Evolutionary conservation across 768 basidiomycete genomes (phyloP).

Genomic region (Tricholoma hemisulphureum): DNA sequence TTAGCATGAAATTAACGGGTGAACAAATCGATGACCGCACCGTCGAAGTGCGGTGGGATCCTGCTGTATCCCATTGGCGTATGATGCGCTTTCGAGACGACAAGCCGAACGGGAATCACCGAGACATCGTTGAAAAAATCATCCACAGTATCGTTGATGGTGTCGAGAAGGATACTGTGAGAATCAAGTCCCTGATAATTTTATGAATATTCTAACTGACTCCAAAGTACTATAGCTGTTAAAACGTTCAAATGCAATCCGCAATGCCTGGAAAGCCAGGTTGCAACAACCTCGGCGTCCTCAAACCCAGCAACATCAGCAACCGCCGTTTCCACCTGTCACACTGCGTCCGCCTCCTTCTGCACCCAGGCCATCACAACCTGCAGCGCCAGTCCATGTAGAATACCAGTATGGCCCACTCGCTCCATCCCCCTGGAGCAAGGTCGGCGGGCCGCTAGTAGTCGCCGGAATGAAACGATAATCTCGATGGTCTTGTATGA

Average conservation of each 20-base stretch:
- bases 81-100: slow-evolving; percentile 95
- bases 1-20: slow-evolving; percentile 76
- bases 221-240: slow-evolving; percentile 51
- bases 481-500: slow-evolving; percentile 14
- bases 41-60: slow-evolving; percentile 92
- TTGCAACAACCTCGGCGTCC: slow-evolving; percentile 38
- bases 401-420: slow-evolving; percentile 66
- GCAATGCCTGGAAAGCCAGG: slow-evolving; percentile 74
- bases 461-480: slow-evolving; percentile 69
- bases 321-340: slow-evolving; percentile 21
- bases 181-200: slow-evolving; percentile 24
- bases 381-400: slow-evolving; percentile 19
- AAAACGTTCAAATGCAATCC: slow-evolving; percentile 59
- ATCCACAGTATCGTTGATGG: slow-evolving; percentile 91
- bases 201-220: slow-evolving; percentile 11
- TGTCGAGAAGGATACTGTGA: slow-evolving; percentile 82
- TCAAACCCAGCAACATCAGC: slow-evolving; percentile 21
- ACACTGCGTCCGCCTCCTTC: slow-evolving; percentile 24
- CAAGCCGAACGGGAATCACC: slow-evolving; percentile 90
- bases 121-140: slow-evolving; percentile 80
- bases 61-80: slow-evolving; percentile 64
- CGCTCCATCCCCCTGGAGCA: slow-evolving; percentile 65
- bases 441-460: slow-evolving; percentile 62
- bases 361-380: slow-evolving; percentile 20
- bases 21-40: slow-evolving; percentile 93